Base-by-base conservation (phyloP, 1,139 yeast genomes). In the Zygotorulaspora mrakii region DNA sequence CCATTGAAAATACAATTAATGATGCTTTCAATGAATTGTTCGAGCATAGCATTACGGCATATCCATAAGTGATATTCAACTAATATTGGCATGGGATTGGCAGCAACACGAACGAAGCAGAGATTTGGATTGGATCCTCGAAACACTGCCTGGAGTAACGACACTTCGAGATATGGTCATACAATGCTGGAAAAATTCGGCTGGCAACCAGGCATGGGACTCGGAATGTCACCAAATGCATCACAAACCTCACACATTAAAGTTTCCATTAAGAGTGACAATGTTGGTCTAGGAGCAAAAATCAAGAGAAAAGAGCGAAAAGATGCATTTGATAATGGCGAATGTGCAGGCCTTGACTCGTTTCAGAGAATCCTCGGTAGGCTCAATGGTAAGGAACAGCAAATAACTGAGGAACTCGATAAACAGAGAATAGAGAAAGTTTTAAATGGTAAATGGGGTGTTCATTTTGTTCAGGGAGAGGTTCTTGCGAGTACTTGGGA, bases 101-200 rank as follows among this genome's bases (percentile, higher is more conserved):
- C 97, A 29, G 97, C 88, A 5, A 74, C 81, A 2, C 83, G 79
- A 60, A 78, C 75, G 17, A 87, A 84, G 57, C 95, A 86, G 55
- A 76, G 94, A 56, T 84, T 89, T 62, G 96, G 97, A 11, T 66
- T 73, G 34, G 99, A 91, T 65, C 99, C 98, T 12, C 71, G 97
- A 55, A 91, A 91, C 57, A 88, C 96, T 3, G 76, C 79, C 50
- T 91, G 99, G 99, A 84, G 96, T 23, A 87, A 88, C 59, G 79
- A 91, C 54, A 82, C 84, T 0, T 69, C 71, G 6, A 68, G 96
- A 43, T 91, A 91, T 58, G 98, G 98, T 1, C 96, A 85, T 61
- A 78, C 82, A 55, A 88, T 88, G 61, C 63, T 91, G 43, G 78
- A 79, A 47, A 80, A 77, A 53, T 69, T 81, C 61, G 98, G 98